A percentile compares a stretch with the other conserved stretches of the same genome.
Conservation (phyloP, 768 basidiomycete genomes). For the Tricholomella constricta region DNA sequence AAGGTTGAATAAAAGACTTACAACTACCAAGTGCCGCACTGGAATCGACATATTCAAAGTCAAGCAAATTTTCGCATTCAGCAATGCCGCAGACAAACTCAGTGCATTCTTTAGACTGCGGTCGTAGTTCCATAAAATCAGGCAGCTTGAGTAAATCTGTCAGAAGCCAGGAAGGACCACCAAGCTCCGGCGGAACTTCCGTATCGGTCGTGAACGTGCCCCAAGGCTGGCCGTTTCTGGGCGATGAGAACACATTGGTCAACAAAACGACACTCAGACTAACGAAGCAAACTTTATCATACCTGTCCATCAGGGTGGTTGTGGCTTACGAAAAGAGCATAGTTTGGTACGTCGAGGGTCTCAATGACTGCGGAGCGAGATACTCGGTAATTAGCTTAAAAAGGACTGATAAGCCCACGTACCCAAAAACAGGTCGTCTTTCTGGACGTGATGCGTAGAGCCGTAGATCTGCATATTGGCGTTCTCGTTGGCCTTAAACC, state of each 20-base stretch:
- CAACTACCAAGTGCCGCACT: constrained; percentile 13
- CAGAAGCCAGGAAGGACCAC: constrained; percentile 53
- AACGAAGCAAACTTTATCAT: too few species aligned
- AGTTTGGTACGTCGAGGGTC: constrained; percentile 67
- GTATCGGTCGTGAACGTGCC: constrained; percentile 69
- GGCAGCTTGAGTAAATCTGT: too few species aligned
- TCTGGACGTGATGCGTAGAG: constrained; percentile 46
- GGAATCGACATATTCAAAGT: constrained; percentile 20
- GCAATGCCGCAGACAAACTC: constrained; percentile 17
- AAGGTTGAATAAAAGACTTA: constrained; percentile 2
- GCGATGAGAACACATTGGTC: constrained; percentile 57
- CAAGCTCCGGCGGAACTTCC: constrained; percentile 38
- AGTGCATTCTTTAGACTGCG: too few species aligned
- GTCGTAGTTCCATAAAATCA: too few species aligned
- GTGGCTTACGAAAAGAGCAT: constrained; percentile 77
- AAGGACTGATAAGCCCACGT: constrained; percentile 11
- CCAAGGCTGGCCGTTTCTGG: constrained; percentile 63
- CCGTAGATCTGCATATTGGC: constrained; percentile 61
- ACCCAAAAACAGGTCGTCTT: constrained; percentile 63
- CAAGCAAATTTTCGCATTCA: constrained; percentile 11
- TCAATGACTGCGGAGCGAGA: constrained; percentile 53
- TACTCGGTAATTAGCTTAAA: not conserved
- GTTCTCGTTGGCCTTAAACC: constrained; percentile 74
- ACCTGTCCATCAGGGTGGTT: constrained; percentile 63
- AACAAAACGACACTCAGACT: not conserved